These are phyloP conservation scores for Bauhinia variegata DNA, from an alignment of 306 rosid genomes.

Conservation along the genomic window DNA sequence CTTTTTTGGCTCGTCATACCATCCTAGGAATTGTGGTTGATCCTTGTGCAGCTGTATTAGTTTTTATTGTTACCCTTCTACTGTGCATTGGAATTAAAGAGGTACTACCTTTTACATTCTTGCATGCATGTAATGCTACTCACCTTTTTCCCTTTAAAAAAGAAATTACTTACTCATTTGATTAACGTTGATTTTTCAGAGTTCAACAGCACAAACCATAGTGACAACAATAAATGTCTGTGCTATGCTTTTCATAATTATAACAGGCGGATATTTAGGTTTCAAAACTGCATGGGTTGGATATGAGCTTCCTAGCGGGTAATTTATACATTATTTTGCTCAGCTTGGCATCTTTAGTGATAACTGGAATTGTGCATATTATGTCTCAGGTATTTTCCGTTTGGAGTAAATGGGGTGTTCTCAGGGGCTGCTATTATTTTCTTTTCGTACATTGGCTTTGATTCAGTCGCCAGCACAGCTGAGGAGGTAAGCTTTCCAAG, in stretches of 20 bases:
- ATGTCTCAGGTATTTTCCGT: conserved; percentile 61
- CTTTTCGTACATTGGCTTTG: conserved; percentile 80
- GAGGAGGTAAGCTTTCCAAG: conserved; percentile 62
- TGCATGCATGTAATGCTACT: neutral
- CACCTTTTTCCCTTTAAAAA: neutral
- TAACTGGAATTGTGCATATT: conserved; percentile 28
- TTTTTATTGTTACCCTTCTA: conserved; percentile 58
- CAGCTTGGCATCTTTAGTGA: conserved; percentile 26
- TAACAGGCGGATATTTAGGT: conserved; percentile 68
- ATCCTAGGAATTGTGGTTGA: conserved; percentile 69
- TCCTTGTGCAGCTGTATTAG: conserved; percentile 68
- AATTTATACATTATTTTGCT: conserved; percentile 35
- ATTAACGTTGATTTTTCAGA: conserved; percentile 57
- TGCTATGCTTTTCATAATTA: conserved; percentile 62
- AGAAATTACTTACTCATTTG: conserved; percentile 19
- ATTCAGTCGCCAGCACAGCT: conserved; percentile 71
- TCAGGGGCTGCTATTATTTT: conserved; percentile 72
- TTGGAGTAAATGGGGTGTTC: conserved; percentile 69
- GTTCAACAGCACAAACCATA: conserved; percentile 63
- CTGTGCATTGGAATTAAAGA: conserved; percentile 73
- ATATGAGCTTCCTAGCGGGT: conserved; percentile 69
- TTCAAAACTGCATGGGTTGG: conserved; percentile 73
- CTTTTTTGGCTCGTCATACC: conserved; percentile 60
- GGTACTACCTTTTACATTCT: conserved; percentile 41
- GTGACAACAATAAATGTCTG: conserved; percentile 59